phyloP scores from a whole-genome alignment of 208 protist genomes.

The Kentomonas sorsogonicus region DNA sequence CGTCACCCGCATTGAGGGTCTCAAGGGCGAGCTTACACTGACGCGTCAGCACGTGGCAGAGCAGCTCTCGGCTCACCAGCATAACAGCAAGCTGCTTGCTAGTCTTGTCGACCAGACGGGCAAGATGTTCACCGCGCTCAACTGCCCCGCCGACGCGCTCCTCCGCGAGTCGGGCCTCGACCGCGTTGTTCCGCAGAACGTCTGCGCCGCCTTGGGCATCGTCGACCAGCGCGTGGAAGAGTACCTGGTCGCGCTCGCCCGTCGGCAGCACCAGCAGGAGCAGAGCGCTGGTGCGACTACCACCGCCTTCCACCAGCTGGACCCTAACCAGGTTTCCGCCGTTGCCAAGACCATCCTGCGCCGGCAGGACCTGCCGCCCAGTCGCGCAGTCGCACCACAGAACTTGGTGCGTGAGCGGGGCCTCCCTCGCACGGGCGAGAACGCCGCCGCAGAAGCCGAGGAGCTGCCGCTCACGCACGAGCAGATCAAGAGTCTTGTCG shows the following conservation, averaged over 20 bases:
- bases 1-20: slow-evolving; percentile 10
- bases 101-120: slow-evolving; percentile 27
- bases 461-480: background rate
- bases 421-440: slow-evolving; percentile 36
- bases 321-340: slow-evolving; percentile 2
- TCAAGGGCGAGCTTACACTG: slow-evolving; percentile 20
- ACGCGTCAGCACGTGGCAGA: slow-evolving; percentile 16
- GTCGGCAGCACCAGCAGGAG: slow-evolving; percentile 1
- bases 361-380: slow-evolving; percentile 25
- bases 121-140: slow-evolving; percentile 36
- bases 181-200: slow-evolving; percentile 22
- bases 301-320: background rate
- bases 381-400: slow-evolving; percentile 7
- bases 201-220: slow-evolving; percentile 35
- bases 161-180: slow-evolving; percentile 21
- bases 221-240: slow-evolving; percentile 76
- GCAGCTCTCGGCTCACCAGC: slow-evolving; percentile 24
- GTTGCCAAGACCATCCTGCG: slow-evolving; percentile 35
- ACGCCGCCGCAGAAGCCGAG: background rate
- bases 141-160: slow-evolving; percentile 31
- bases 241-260: slow-evolving; percentile 47
- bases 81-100: slow-evolving; percentile 15
- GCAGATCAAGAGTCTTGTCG: slow-evolving; percentile 5
- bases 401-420: slow-evolving; percentile 2
- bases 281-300: background rate